Base-by-base conservation (phyloP, 768 basidiomycete species). In the Kwoniella heveanensis region DNA sequence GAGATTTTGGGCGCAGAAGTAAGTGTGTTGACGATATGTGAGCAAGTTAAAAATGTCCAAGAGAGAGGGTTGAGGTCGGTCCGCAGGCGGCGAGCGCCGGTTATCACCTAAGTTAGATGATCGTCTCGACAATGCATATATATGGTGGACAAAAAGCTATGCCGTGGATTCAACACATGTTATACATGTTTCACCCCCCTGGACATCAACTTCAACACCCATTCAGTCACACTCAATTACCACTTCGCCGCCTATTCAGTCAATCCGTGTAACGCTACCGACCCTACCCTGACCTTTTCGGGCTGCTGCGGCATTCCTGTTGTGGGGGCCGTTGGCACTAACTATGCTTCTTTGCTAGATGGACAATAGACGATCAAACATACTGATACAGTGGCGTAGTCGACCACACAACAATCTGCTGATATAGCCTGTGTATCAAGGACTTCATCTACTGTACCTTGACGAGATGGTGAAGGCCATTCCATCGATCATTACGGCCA, bases 181-280 rank as follows among this genome's bases (percentile, higher is more conserved):
- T n/a, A 44, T 44, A 44, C 39, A 17, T 8, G 39, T 44, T 44
- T 44, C 17, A 44, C 47, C 29, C 57, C 56, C 36, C 48, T 58
- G 49, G 47, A 58, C 9, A 37, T 55, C 52, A 22, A 24, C 52
- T 53, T 53, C 52, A 32, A 30, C 52, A 53, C 24, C 52, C 24
- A 30, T 21, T 53, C 52, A 53, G 12, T n/a, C 17, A 7, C 9
- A 44, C 39, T 22, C 30, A 32, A 53, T 24, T 29, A 30, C n/a
- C 27, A 27, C 29, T 53, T 53, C n/a, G 19, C 26, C 8, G 49
- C 24, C 27, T 2, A n/a, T 30, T 32, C 32, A 32, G 13, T 21
- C 24, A 12, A 24, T 55, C 29, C 44, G 54, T 37, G 48, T 26
- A 5, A 49, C 17, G 48, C 21, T 26, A 17, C 22, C 5, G 25